Evolutionary conservation across 306 rosid genomes (phyloP).

Genomic region (Quercus gilva): DNA sequence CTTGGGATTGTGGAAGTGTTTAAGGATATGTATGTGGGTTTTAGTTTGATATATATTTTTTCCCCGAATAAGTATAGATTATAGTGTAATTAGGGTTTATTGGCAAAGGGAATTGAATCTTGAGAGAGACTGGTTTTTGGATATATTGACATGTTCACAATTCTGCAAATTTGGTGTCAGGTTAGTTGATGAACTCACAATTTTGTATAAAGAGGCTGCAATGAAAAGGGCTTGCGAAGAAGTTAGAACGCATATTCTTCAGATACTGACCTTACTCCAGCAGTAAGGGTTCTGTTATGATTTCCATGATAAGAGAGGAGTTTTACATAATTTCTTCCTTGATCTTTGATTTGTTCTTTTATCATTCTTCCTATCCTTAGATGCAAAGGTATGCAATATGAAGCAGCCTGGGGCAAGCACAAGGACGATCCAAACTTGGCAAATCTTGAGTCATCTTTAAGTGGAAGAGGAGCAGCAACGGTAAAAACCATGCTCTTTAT

Average conservation of each 20-base stretch:
- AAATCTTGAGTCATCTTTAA: too few relatives aligned
- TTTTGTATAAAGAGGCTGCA: conserved; percentile 65
- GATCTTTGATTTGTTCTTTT: conserved; percentile 4
- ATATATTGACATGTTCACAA: background rate
- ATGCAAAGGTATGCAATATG: conserved; percentile 62
- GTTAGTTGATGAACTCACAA: conserved; percentile 65
- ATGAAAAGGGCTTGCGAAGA: conserved; percentile 52
- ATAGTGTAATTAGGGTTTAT: too few relatives aligned
- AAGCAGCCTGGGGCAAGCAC: conserved; percentile 72
- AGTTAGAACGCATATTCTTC: conserved; percentile 47
- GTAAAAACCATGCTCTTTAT: too few relatives aligned
- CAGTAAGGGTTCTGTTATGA: conserved; percentile 44
- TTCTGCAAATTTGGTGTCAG: conserved; percentile 38
- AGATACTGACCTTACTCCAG: conserved; percentile 59
- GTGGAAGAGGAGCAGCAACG: too few relatives aligned
- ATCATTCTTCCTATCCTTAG: conserved; percentile 31
- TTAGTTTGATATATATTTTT: too few relatives aligned
- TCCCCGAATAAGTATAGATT: too few relatives aligned
- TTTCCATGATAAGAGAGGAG: background rate
- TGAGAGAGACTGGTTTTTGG: too few relatives aligned
- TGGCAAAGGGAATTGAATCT: too few relatives aligned
- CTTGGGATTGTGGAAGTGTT: too few relatives aligned
- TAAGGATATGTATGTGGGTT: too few relatives aligned
- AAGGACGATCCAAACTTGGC: conserved; percentile 23
- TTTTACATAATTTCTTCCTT: background rate